Evolutionary conservation across 2,329 filamentous ascomycete genomes (phyloP), one percentile per base, ranked within the genome.

Genomic region (Neurospora crassa): DNA sequence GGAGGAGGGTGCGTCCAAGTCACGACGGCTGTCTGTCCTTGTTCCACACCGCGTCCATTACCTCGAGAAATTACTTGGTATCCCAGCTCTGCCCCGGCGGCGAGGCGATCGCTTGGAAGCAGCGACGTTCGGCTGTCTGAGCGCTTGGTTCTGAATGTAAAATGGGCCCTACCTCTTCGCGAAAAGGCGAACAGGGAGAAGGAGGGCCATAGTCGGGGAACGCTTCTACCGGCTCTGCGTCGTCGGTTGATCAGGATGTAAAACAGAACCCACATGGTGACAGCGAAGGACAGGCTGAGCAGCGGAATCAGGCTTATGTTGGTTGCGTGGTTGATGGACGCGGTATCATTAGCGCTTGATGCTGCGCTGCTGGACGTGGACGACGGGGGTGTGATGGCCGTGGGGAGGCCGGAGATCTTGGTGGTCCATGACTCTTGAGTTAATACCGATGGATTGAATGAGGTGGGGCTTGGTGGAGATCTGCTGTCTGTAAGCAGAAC

Each of bases 291-390:
- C 6, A 77, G 67, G 41, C 69, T 74, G 11, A 76, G 67, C n/a
- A 76, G 69, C 18, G 76, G 72, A 20, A 76, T 72, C n/a, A 77
- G 67, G 7, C 72, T 71, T 24, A 74, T 75, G 42, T 72, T 74
- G 10, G 71, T 69, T 5, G 59, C 67, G 1, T 72, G 72, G 42
- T 71, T 69, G 6, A 74, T n/a, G 7, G 68, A 45, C 2, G 71
- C 72, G 11, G 72, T 47, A 63, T 34, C 8, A n/a, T 37, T 6
- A 8, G 16, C n/a, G 16, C 16, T 16, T 34, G 53, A n/a, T 63
- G 2, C 2, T 1, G 0, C 29, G 5, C 29, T 34, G 16, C 53
- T 37, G 29, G 53, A 63, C 7, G 14, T 63, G 16, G 53, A 18
- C 11, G 16, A 34, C 8, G 16, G 53, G 18, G 53, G 53, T 11